Base-by-base conservation (phyloP, 1,284 basidiomycete species). In the Takashimella tepidaria region DNA sequence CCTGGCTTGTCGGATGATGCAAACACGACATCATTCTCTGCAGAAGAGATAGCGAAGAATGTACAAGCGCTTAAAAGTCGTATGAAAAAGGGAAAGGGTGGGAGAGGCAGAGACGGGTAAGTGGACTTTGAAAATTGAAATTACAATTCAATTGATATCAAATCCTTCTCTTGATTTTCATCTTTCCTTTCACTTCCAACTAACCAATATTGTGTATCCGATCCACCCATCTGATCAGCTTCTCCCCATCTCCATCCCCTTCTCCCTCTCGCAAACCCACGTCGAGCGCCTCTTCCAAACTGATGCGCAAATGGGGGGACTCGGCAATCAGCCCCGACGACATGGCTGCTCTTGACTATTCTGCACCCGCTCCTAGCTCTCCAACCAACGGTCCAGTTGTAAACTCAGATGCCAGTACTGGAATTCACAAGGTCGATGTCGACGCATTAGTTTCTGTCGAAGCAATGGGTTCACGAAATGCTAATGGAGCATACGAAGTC, bases 281-380 rank as follows among this genome's bases (percentile, higher is more conserved):
- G 6, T 67, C 67, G 1, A 70, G 64, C 26, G 71, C 74, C 73
- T 41, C 85, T 81, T 60, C 83, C 4, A 98, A 98, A 76, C 72
- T 81, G 20, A 88, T 88, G 75, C 85, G 95, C 43, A 96, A 91
- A 76, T 98, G 95, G 95, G 91, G 86, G 19, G 84, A 92, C 45
- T 81, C 85, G 59, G 82, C 82, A 1, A 84, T 86, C 6, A 85
- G 83, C 2, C 87, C 90, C 59, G 79, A 81, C 20, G 92, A 96
- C 60, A 93, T 96, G 85, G 88, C 86, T 0, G 84, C 86, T 37
- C 81, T 98, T 45, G 92, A 98, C 73, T 98, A 88, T 55, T 79
- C 78, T 5, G 66, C 68, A 0, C 70, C 70, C 1, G 65, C 76
- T 82, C 87, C 74, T 57, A 73, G 49, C 64, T 70, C 53, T 62